A percentile compares a stretch with the other conserved stretches of the same genome.
Conservation (phyloP, 2,329 filamentous ascomycete species). For the Salinomyces thailandicus region DNA sequence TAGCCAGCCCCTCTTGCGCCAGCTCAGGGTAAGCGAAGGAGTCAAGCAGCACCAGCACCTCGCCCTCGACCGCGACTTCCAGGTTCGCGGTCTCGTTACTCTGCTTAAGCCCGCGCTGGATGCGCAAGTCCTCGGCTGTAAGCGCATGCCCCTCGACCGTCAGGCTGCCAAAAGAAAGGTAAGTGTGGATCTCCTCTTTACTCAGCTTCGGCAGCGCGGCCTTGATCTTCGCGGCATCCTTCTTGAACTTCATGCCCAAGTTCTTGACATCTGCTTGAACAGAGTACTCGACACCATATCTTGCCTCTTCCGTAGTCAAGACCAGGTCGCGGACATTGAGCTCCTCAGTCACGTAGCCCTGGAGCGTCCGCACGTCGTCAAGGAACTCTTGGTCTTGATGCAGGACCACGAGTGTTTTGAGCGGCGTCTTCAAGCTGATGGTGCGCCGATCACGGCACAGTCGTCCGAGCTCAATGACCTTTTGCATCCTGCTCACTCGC, state of each 20-base stretch:
- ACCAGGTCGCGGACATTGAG: slow-evolving; percentile 81
- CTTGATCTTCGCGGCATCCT: slow-evolving; percentile 83
- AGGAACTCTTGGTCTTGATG: slow-evolving; percentile 75
- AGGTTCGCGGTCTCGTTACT: slow-evolving; percentile 60
- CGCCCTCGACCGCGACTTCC: slow-evolving; percentile 79
- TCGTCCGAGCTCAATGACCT: slow-evolving; percentile 82
- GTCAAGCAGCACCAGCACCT: slow-evolving; percentile 87
- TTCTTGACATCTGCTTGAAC: slow-evolving; percentile 87
- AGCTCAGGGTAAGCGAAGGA: slow-evolving; percentile 72
- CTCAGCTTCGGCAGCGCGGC: slow-evolving; percentile 72
- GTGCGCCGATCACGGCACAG: slow-evolving; percentile 75
- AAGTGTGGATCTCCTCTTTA: slow-evolving; percentile 71
- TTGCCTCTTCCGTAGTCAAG: slow-evolving; percentile 74
- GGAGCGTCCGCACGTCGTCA: slow-evolving; percentile 72
- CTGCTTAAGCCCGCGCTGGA: slow-evolving; percentile 69
- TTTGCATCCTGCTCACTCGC: slow-evolving; percentile 82
- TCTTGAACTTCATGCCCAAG: slow-evolving; percentile 93
- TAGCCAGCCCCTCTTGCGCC: slow-evolving; percentile 74
- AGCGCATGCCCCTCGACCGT: slow-evolving; percentile 78
- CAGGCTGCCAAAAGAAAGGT: slow-evolving; percentile 62
- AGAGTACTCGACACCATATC: slow-evolving; percentile 86
- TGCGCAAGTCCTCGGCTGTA: slow-evolving; percentile 68
- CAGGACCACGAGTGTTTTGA: slow-evolving; percentile 83
- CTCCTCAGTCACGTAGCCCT: slow-evolving; percentile 85
- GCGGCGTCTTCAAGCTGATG: slow-evolving; percentile 78